Base-by-base conservation (phyloP, 768 basidiomycete species). In the Suillus brevipes region DNA sequence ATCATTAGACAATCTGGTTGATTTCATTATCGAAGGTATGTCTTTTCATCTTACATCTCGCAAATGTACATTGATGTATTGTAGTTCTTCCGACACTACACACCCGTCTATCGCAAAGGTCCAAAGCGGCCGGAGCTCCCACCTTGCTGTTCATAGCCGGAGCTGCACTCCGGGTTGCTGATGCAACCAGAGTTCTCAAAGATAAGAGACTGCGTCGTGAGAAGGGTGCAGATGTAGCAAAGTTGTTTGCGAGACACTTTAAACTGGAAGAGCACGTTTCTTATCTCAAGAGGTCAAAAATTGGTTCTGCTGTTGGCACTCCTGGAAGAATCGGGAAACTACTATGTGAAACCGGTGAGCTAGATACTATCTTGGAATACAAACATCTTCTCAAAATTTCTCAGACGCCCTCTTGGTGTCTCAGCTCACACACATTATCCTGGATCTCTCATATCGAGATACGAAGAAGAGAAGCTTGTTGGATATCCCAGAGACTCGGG, bases 221-320 rank as follows among this genome's bases (percentile, higher is more conserved):
- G 28, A 95, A 94, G 73, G 89, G 92, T 63, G 94, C 92, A 13
- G 94, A 97, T 68, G 89, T 97, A 38, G 95, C 92, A 25, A 98
- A 98, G 76, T 85, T 99, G 34, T 99, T 99, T 71, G 94, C 96
- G 37, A 95, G 90, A 77, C 96, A 99, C 74, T 88, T 97, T 79
- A 97, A 96, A 78, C 81, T 96, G 47, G 81, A 89, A 58, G 92
- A 96, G 64, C 96, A 99, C 75, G 86, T 91, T 71, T 81, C 86
- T 18, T 93, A 95, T 79, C 83, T 99, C 71, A 83, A 84, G 72
- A 84, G 87, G 68, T 96, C 94, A n/a, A 92, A 90, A 74, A 85
- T 98, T 55, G 91, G 90, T 25, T 84, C 90, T 49, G 97, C 94
- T 23, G 93, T 92, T 34, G 97, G 97, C 23, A 99, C 97, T 3